Conservation (phyloP, 306 rosid genomes). For the Pterocarpus macrocarpus region DNA sequence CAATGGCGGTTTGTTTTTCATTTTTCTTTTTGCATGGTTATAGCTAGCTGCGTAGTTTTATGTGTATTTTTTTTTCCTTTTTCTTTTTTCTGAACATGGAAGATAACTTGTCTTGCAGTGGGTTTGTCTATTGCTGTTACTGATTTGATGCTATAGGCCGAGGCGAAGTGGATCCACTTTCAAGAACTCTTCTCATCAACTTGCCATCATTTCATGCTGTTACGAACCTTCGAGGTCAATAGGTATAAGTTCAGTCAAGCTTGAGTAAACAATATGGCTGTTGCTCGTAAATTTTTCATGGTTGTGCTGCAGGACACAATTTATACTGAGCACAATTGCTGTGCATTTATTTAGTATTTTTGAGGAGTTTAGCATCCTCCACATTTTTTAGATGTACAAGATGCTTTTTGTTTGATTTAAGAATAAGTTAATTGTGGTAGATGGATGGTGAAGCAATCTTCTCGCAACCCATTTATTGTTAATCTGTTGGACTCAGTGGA, state of each 20-base stretch:
- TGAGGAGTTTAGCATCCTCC: slow-evolving; percentile 6
- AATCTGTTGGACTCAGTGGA: not conserved
- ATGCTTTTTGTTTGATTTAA: not conserved
- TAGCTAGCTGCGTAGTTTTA: slow-evolving; percentile 4
- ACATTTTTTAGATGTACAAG: slow-evolving; percentile 9
- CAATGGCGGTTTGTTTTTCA: not conserved
- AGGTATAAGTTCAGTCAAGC: slow-evolving; percentile 5
- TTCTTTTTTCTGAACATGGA: not conserved
- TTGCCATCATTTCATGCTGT: slow-evolving; percentile 10
- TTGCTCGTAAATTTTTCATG: not conserved
- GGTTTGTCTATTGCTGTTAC: slow-evolving; percentile 25
- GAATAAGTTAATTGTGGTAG: not conserved
- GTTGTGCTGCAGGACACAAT: not conserved
- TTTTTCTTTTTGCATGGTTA: not conserved
- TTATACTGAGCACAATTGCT: no score
- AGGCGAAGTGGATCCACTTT: slow-evolving; percentile 35
- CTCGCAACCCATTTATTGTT: not conserved
- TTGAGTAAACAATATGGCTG: not conserved
- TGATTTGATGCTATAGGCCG: slow-evolving; percentile 27
- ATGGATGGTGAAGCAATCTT: slow-evolving; percentile 18
- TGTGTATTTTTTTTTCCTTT: no score
- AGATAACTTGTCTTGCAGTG: slow-evolving; percentile 6
- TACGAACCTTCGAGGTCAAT: slow-evolving; percentile 6
- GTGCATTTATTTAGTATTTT: not conserved
- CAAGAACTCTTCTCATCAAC: not conserved